A percentile compares a stretch with the other conserved stretches of the same genome.
phyloP scores from a whole-genome alignment of 805 yeast genomes.

The Candida takata region DNA sequence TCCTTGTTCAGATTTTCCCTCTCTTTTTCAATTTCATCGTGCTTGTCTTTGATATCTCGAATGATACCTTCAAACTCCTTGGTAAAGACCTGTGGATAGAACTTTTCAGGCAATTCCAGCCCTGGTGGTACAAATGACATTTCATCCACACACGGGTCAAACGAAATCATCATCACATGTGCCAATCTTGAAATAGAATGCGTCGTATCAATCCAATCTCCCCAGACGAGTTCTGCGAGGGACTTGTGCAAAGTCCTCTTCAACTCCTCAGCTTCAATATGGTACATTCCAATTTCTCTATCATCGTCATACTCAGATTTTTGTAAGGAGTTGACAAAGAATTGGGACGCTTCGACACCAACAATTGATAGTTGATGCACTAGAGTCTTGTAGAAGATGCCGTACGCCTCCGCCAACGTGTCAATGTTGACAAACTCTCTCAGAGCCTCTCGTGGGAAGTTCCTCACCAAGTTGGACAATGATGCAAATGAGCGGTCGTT shows the following conservation, averaged over 20 bases:
- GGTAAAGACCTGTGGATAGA: slow-evolving; percentile 36
- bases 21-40: slow-evolving; percentile 5
- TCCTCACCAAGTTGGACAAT: slow-evolving; percentile 24
- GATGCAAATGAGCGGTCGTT: slow-evolving; percentile 35
- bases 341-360: slow-evolving; percentile 1
- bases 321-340: slow-evolving; percentile 7
- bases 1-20: slow-evolving; percentile 14
- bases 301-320: slow-evolving; percentile 4
- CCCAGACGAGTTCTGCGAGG: slow-evolving; percentile 28
- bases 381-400: slow-evolving; percentile 10
- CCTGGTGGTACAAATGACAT: slow-evolving; percentile 14
- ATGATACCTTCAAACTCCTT: slow-evolving; percentile 18
- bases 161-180: slow-evolving; percentile 29
- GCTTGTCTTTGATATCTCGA: slow-evolving; percentile 3
- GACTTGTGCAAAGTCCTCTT: slow-evolving; percentile 27
- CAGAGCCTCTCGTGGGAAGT: slow-evolving; percentile 22
- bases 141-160: slow-evolving; percentile 17
- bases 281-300: slow-evolving; percentile 22
- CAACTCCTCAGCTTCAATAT: slow-evolving; percentile 28
- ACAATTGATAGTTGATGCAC: slow-evolving; percentile 5
- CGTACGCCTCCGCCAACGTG: slow-evolving; percentile 16
- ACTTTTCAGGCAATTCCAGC: slow-evolving; percentile 23
- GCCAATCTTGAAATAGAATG: slow-evolving; percentile 22
- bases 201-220: slow-evolving; percentile 21
- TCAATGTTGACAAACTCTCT: slow-evolving; percentile 12